phyloP scores from a whole-genome alignment of 2,329 filamentous ascomycete genomes.

The Talaromyces sp. region DNA sequence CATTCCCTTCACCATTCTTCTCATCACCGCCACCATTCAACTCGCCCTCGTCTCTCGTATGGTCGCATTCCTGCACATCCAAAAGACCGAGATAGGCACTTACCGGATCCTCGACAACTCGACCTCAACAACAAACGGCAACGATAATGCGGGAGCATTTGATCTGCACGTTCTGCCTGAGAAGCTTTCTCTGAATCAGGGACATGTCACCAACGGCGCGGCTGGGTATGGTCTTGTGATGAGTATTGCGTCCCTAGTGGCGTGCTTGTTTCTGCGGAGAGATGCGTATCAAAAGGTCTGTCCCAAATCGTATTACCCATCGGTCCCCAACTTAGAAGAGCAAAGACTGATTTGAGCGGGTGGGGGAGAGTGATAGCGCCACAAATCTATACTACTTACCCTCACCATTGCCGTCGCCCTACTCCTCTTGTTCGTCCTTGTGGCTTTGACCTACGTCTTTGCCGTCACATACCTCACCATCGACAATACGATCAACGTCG shows the following conservation, averaged over 20 bases:
- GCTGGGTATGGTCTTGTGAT: constrained; percentile 11
- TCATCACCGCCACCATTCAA: constrained; percentile 11
- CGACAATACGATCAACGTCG: constrained; percentile 8
- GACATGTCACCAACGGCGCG: constrained; percentile 14
- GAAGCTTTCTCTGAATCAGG: constrained; percentile 15
- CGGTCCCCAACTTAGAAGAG: background rate
- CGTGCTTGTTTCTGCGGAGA: background rate
- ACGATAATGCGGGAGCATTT: background rate
- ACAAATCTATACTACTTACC: constrained; percentile 5
- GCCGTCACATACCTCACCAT: constrained; percentile 11
- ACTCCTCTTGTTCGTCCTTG: constrained; percentile 3
- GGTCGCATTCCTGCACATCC: constrained; percentile 14
- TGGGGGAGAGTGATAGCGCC: background rate
- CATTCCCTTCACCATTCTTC: constrained; percentile 10
- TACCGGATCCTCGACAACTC: background rate
- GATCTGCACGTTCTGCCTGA: constrained; percentile 15
- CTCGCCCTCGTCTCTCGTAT: constrained; percentile 16
- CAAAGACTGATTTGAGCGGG: too few species aligned
- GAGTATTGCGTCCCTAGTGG: constrained; percentile 4
- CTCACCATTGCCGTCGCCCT: constrained; percentile 1
- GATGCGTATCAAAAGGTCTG: background rate
- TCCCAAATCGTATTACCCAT: too few species aligned
- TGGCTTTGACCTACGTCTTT: constrained; percentile 12
- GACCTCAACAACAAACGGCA: background rate
- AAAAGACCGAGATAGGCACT: constrained; percentile 2